Evolutionary conservation across 2,329 filamentous ascomycete genomes (phyloP), one percentile per base, ranked within the genome.

Genomic region (Curvularia eragrostidis): DNA sequence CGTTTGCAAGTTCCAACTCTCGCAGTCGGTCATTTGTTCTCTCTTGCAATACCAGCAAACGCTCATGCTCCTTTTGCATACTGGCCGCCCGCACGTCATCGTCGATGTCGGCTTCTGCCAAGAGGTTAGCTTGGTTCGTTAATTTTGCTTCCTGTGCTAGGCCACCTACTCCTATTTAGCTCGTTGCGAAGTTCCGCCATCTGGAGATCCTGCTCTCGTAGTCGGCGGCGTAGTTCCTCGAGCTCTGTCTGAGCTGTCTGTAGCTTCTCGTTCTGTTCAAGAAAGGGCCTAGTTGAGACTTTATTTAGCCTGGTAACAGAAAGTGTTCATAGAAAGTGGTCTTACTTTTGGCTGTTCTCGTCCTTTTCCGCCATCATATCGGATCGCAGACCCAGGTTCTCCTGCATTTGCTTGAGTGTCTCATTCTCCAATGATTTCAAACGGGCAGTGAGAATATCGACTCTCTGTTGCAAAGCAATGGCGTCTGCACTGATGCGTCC

Each of bases 381-480:
- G 4, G 75, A 74, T 41, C 73, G 68, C 19, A 78, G 54, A 1
- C 75, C 75, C 9, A 77, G 54, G 50, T 78, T 78, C 52, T 80
- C 77, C 48, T 77, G 75, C 67, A 78, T 75, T 26, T 78, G 73
- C 61, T 79, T 77, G 28, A 80, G 70, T 23, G 77, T 79, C 52
- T 79, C 75, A 15, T 68, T 63, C 56, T 80, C 77, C 6, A 79
- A 63, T 6, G 70, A 74, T 62, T 71, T 74, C 55, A 77, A 54
- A 8, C 76, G 66, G 23, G 73, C 70, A 32, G 64, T 72, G 19
- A 78, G 64, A 15, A 78, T 70, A 30, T 78, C 75, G n/a, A 78
- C 71, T 62, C 75, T 75, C 58, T 79, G 76, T 52, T 78, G 74
- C 41, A 78, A 60, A 12, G 77, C 70, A 49, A 77, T 74, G 12